These are phyloP conservation scores for Forsythia viridissima DNA, from an alignment of 257 asterid genomes.

Conservation along the genomic window DNA sequence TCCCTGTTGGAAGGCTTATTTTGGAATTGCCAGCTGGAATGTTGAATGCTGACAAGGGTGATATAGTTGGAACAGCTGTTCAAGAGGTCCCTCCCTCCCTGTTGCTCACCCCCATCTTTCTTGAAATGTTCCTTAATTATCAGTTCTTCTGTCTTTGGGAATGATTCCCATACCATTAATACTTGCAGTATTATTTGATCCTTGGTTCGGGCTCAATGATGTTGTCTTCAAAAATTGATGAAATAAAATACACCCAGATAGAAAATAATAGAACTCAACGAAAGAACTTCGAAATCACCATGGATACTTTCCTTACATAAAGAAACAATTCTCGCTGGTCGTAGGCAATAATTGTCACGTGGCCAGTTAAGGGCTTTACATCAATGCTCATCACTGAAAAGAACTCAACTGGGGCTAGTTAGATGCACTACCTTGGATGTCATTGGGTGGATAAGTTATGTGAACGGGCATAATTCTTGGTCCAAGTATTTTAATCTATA, in stretches of 20 bases:
- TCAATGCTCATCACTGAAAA: neutral
- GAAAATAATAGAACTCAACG: neutral
- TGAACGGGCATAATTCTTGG: neutral
- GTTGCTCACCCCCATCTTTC: neutral
- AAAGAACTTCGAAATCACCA: neutral
- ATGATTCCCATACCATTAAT: neutral
- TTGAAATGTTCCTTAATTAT: neutral
- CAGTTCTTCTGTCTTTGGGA: neutral
- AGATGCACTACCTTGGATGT: neutral
- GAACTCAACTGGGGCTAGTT: neutral
- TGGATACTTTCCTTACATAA: neutral
- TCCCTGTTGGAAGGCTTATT: conserved; percentile 90
- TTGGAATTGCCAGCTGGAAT: conserved; percentile 96
- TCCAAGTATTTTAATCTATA: neutral
- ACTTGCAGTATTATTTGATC: neutral
- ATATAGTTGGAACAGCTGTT: conserved; percentile 87
- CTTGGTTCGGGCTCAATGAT: neutral
- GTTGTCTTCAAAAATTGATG: neutral
- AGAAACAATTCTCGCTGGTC: neutral
- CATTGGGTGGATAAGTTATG: neutral
- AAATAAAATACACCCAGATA: neutral
- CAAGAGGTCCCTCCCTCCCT: conserved; percentile 74
- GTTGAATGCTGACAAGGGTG: conserved; percentile 92
- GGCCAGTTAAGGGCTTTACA: neutral
- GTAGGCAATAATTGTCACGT: neutral